phyloP scores from a whole-genome alignment of 768 basidiomycete genomes.

The Russula olivacea region DNA sequence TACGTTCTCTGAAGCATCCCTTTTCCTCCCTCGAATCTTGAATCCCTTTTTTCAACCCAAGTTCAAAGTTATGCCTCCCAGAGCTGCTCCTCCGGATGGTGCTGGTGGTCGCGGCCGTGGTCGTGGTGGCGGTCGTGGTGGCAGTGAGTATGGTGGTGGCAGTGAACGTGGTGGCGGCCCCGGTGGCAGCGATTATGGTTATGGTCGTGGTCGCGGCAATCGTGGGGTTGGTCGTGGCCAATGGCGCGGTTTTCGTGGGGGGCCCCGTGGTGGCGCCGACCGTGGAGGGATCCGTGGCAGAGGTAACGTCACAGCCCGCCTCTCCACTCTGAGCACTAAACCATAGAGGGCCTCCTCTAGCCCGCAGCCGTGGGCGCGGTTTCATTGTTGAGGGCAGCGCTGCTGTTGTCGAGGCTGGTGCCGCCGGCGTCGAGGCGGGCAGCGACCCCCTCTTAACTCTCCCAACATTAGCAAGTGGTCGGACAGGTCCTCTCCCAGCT shows the following conservation, averaged over 20 bases:
- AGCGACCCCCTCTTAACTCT: neutral
- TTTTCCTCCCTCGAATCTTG: too few species aligned
- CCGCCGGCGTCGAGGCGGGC: neutral
- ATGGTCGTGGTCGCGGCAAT: neutral
- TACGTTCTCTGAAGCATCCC: neutral
- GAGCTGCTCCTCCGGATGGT: neutral
- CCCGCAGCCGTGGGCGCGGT: neutral
- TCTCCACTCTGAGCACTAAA: too few species aligned
- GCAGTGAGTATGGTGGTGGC: neutral
- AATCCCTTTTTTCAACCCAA: neutral
- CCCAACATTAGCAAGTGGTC: neutral
- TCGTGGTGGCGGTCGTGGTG: neutral
- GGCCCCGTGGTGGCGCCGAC: conserved; percentile 20
- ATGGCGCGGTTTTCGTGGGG: conserved; percentile 26
- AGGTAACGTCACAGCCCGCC: too few species aligned
- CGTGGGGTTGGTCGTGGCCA: neutral
- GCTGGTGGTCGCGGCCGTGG: conserved; percentile 9
- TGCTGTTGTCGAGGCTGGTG: neutral
- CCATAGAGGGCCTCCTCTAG: too few species aligned
- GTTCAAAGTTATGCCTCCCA: neutral
- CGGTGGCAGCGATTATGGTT: neutral
- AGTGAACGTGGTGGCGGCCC: neutral
- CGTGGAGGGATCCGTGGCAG: neutral
- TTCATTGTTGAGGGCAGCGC: neutral
- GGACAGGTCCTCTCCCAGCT: conserved; percentile 23